These are phyloP conservation scores for Coemansia sp. DNA, from an alignment of 192 early-diverging fungal species.

Conservation along the genomic window DNA sequence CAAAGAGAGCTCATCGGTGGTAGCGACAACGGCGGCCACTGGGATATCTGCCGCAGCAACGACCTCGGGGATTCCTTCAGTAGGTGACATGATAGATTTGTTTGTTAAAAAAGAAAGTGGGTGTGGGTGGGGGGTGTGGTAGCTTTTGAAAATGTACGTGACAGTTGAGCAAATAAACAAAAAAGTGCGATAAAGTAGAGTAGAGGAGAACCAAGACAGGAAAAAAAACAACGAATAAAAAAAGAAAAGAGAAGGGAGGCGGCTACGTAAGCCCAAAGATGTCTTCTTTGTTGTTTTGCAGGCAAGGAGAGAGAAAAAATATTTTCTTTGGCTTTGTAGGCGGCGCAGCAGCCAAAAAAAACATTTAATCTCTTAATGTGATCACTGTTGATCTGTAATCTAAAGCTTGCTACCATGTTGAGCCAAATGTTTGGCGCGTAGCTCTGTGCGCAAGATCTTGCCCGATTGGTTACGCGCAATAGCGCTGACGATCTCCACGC, in stretches of 20 bases:
- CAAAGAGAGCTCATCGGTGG: slow-evolving; percentile 1
- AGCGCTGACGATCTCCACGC: slow-evolving; percentile 20
- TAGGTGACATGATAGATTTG: slow-evolving; percentile 25
- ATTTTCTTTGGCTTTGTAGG: not conserved
- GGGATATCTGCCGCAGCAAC: slow-evolving; percentile 19
- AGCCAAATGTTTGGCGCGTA: slow-evolving; percentile 23
- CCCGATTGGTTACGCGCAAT: slow-evolving; percentile 43
- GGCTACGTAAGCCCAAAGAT: not conserved
- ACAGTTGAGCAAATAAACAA: not conserved
- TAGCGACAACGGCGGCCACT: not conserved
- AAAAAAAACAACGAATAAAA: not conserved
- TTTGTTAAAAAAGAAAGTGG: slow-evolving; percentile 6
- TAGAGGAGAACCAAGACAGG: not conserved
- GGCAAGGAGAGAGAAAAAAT: not conserved
- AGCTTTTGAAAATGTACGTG: not conserved
- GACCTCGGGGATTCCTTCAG: slow-evolving; percentile 44
- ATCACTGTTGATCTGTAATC: not conserved
- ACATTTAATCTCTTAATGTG: slow-evolving; percentile 3
- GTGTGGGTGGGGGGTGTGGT: no score
- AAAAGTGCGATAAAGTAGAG: not conserved
- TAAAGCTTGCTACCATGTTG: slow-evolving; percentile 27
- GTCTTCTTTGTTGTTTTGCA: not conserved
- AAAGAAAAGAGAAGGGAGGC: not conserved
- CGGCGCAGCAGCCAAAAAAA: not conserved
- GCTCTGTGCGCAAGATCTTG: slow-evolving; percentile 40